These are phyloP conservation scores for Zopfochytrium polystomum DNA, from an alignment of 371 early-diverging fungal genomes.

Conservation along the genomic window DNA sequence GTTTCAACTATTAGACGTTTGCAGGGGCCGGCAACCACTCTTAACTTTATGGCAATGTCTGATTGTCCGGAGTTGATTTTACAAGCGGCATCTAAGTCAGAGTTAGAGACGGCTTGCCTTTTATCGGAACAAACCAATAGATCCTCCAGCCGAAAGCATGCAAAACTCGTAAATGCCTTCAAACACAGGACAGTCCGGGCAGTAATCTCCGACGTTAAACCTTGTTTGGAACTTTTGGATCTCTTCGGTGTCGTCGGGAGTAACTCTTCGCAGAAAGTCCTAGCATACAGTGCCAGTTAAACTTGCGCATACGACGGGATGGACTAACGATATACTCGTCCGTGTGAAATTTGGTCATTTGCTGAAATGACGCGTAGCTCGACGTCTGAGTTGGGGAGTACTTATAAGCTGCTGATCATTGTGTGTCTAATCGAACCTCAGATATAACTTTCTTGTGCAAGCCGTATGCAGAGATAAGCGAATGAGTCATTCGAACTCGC, in stretches of 20 bases:
- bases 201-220: slow-evolving; percentile 81
- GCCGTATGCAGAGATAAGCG: slow-evolving; percentile 93
- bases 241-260: slow-evolving; percentile 80
- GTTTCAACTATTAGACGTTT: slow-evolving; percentile 76
- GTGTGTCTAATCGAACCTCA: slow-evolving; percentile 42
- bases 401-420: background rate
- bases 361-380: slow-evolving; percentile 79
- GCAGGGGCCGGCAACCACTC: slow-evolving; percentile 87
- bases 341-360: slow-evolving; percentile 99
- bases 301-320: too few relatives aligned
- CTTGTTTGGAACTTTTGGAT: slow-evolving; percentile 63
- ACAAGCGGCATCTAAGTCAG: too few relatives aligned
- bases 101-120: too few relatives aligned
- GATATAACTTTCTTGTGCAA: slow-evolving; percentile 91
- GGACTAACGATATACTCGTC: too few relatives aligned
- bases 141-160: slow-evolving; percentile 58
- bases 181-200: slow-evolving; percentile 98
- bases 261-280: too few relatives aligned
- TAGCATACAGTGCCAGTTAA: too few relatives aligned
- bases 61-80: slow-evolving; percentile 59
- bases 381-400: slow-evolving; percentile 66
- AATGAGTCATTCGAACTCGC: slow-evolving; percentile 97
- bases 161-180: slow-evolving; percentile 96
- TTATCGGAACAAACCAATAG: slow-evolving; percentile 67
- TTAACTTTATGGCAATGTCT: slow-evolving; percentile 79